Evolutionary conservation across 495 filamentous ascomycete genomes (phyloP).

Genomic region (Oleoguttula mirabilis): DNA sequence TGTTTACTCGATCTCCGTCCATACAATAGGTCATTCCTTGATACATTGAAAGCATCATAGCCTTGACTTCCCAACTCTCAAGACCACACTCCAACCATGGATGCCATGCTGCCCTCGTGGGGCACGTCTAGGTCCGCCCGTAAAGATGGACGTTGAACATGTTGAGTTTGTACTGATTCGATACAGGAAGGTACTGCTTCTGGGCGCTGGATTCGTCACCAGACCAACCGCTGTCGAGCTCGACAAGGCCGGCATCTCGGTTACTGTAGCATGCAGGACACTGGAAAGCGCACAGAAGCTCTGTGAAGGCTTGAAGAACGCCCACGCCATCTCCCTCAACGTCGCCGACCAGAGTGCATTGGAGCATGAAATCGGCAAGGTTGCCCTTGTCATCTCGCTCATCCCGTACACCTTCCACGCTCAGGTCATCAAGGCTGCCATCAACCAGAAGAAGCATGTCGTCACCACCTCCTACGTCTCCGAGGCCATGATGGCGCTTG

Average conservation of each 20-base stretch:
- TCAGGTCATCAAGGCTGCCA: constrained; percentile 84
- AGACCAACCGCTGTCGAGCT: constrained; percentile 19
- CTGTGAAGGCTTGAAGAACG: constrained; percentile 54
- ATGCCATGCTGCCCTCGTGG: constrained; percentile 8
- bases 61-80: no score
- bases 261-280: constrained; percentile 61
- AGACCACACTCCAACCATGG: constrained; percentile 4
- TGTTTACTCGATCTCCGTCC: no score
- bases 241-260: constrained; percentile 18
- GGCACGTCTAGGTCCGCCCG: constrained; percentile 10
- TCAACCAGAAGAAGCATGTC: constrained; percentile 84
- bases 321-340: constrained; percentile 68
- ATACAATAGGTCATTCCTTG: no score
- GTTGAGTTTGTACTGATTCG: no score
- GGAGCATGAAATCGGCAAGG: constrained; percentile 63
- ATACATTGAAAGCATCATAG: no score
- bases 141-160: no score
- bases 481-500: constrained; percentile 82
- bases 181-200: constrained; percentile 21
- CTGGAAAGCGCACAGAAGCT: constrained; percentile 65
- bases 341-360: constrained; percentile 61
- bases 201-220: constrained; percentile 23
- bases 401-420: constrained; percentile 94
- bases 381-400: constrained; percentile 52
- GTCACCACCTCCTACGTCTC: constrained; percentile 95